Evolutionary conservation across 169 alveolate species (phyloP).

Genomic region (Neospora caninum): DNA sequence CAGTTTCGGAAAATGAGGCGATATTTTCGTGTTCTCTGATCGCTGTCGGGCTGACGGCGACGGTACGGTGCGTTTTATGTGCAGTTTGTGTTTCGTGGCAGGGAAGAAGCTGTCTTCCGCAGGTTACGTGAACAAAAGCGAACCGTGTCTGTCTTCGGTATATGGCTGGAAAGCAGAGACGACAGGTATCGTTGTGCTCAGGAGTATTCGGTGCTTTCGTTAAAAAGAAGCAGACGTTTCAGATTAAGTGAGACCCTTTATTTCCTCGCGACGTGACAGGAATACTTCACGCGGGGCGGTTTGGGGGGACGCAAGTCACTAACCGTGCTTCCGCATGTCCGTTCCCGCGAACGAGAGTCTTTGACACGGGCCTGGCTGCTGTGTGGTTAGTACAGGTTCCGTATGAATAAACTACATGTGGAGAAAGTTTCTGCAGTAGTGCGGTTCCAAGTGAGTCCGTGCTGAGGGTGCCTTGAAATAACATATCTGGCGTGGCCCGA

Average conservation of each 20-base stretch:
- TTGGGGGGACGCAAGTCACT: neutral
- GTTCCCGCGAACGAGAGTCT: neutral
- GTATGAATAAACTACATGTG: neutral
- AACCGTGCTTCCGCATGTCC: neutral
- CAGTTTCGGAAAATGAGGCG: too few species aligned
- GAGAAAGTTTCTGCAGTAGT: neutral
- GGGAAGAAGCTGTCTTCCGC: too few species aligned
- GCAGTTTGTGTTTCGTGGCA: too few species aligned
- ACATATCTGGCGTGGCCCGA: neutral
- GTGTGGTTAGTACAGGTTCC: neutral
- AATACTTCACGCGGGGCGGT: neutral
- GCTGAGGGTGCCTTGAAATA: neutral
- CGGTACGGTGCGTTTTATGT: too few species aligned
- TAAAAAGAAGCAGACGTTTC: neutral
- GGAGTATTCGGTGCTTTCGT: neutral
- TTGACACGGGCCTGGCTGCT: neutral
- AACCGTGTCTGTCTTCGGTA: too few species aligned
- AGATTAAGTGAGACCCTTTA: neutral
- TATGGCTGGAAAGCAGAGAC: too few species aligned
- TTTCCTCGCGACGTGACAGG: neutral
- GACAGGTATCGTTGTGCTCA: too few species aligned
- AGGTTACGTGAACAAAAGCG: too few species aligned
- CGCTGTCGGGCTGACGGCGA: too few species aligned
- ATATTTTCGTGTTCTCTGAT: too few species aligned
- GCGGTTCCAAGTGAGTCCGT: neutral